Percentiles rank a stretch among this genome's conserved stretches.
phyloP scores from a whole-genome alignment of 306 rosid genomes.

The Vigna mungo region DNA sequence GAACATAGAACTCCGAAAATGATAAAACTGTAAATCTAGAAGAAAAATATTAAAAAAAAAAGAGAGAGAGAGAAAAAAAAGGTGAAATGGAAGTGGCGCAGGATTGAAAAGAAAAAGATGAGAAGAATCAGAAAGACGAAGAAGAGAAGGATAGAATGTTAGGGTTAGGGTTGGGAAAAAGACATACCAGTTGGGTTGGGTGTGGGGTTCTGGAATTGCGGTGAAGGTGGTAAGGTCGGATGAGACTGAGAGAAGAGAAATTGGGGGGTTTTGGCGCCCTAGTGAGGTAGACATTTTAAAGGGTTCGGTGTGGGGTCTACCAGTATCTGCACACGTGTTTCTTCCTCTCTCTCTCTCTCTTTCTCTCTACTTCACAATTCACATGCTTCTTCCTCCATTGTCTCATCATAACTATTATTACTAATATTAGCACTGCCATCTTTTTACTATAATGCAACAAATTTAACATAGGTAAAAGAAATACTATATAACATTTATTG shows the following conservation, averaged over 20 bases:
- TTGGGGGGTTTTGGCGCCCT: slow-evolving; percentile 26
- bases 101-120: too few species aligned
- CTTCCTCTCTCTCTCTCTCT: background rate
- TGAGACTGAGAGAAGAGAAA: background rate
- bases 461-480: too few species aligned
- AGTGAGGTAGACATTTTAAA: slow-evolving; percentile 40
- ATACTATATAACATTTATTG: too few species aligned
- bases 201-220: background rate
- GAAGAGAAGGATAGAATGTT: background rate
- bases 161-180: slow-evolving; percentile 4
- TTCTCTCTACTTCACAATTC: background rate
- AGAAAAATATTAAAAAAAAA: background rate
- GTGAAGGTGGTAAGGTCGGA: background rate
- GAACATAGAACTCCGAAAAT: background rate
- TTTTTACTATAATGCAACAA: too few species aligned
- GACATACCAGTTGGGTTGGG: background rate
- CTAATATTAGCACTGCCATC: too few species aligned
- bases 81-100: too few species aligned
- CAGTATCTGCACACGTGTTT: slow-evolving; percentile 36
- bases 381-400: too few species aligned
- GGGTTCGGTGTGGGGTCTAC: slow-evolving; percentile 58
- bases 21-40: background rate
- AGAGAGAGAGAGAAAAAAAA: too few species aligned
- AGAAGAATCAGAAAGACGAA: too few species aligned
- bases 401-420: too few species aligned